Conservation (phyloP, 2,329 filamentous ascomycete genomes). For the Plectosphaerella sp. region DNA sequence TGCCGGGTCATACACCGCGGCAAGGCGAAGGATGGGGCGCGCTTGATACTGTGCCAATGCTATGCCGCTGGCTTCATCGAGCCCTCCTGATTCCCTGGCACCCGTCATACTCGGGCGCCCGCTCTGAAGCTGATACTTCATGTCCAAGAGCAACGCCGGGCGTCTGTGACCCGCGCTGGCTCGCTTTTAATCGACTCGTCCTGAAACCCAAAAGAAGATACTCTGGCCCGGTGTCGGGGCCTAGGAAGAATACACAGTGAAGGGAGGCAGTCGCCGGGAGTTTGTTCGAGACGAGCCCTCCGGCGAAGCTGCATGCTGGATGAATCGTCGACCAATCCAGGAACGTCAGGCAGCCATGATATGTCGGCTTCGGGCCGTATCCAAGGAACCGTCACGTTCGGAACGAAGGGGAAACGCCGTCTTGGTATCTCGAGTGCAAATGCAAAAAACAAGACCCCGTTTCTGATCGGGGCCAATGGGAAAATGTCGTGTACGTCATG, state of each 20-base stretch:
- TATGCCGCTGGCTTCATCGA: no score
- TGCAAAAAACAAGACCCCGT: constrained; percentile 8
- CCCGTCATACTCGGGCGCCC: no score
- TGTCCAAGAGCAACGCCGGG: neutral
- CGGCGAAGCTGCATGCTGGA: neutral
- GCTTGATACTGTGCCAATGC: no score
- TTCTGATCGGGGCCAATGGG: constrained; percentile 5
- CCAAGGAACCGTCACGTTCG: constrained; percentile 3
- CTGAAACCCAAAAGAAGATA: neutral
- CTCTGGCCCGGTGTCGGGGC: neutral
- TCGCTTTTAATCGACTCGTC: neutral
- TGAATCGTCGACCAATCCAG: neutral
- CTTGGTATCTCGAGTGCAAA: constrained; percentile 17
- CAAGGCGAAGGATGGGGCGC: no score
- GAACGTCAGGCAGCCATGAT: neutral
- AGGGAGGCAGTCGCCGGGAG: neutral
- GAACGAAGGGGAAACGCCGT: constrained; percentile 13
- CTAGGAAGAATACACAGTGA: neutral
- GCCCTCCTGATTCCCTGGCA: no score
- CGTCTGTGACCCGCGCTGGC: neutral
- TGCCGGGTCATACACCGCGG: no score
- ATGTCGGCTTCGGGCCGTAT: neutral
- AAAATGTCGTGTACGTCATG: constrained; percentile 14
- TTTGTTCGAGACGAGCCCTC: no score
- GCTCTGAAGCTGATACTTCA: neutral